Conservation (phyloP, 768 basidiomycete species). For the Xanthoconium stramineum region DNA sequence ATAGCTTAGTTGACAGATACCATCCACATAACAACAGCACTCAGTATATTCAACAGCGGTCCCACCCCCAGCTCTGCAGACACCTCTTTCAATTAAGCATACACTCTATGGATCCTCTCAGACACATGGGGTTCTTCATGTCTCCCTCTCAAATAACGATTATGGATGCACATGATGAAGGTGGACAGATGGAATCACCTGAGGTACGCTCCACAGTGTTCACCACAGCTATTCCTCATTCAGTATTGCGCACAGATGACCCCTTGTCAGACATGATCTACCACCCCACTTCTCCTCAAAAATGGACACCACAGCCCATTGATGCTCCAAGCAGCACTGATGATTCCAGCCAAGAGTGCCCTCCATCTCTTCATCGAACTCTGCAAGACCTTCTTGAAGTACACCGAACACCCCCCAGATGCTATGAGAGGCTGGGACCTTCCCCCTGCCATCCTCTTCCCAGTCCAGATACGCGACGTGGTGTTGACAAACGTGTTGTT, state of each 20-base stretch:
- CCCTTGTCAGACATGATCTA: constrained; percentile 67
- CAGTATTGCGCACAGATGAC: constrained; percentile 42
- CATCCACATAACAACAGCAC: no score
- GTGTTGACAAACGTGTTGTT: not conserved
- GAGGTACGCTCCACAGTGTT: constrained; percentile 36
- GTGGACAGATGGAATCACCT: constrained; percentile 42
- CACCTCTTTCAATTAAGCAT: constrained; percentile 60
- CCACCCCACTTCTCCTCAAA: constrained; percentile 31
- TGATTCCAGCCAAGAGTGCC: constrained; percentile 62
- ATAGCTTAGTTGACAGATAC: no score
- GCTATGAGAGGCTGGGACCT: constrained; percentile 95
- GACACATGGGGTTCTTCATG: constrained; percentile 66
- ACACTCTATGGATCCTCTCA: constrained; percentile 76
- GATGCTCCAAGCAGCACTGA: constrained; percentile 67
- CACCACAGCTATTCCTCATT: not conserved
- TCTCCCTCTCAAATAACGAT: constrained; percentile 59
- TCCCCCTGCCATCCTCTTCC: constrained; percentile 73
- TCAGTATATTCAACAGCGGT: constrained; percentile 31
- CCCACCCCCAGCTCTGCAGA: constrained; percentile 37
- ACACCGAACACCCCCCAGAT: constrained; percentile 95
- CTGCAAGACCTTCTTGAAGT: constrained; percentile 81
- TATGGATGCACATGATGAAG: constrained; percentile 76
- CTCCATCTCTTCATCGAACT: constrained; percentile 70
- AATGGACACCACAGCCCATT: constrained; percentile 42
- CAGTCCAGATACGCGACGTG: constrained; percentile 9